Conservation (phyloP, 1,139 yeast species). For the Geotrichum phurueaensis region DNA sequence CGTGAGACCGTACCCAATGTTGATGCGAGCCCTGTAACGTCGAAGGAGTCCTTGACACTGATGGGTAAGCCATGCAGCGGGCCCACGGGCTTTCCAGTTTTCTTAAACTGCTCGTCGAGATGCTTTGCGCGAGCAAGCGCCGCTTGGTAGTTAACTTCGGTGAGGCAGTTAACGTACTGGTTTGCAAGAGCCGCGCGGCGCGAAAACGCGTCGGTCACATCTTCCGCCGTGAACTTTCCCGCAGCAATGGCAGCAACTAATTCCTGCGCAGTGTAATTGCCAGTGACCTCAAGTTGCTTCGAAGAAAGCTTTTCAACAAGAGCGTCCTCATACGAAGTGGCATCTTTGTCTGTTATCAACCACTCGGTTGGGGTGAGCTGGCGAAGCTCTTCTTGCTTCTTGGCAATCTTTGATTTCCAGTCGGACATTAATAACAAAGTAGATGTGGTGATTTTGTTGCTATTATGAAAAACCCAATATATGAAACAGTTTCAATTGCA, state of each 20-base stretch:
- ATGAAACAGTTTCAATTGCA: neutral
- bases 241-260: conserved; percentile 38
- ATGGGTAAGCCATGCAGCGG: conserved; percentile 51
- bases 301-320: conserved; percentile 19
- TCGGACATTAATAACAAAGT: conserved; percentile 1
- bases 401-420: conserved; percentile 7
- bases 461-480: neutral
- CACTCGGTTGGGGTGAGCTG: conserved; percentile 15
- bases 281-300: conserved; percentile 28
- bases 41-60: conserved; percentile 46
- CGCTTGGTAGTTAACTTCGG: conserved; percentile 30
- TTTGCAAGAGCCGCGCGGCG: conserved; percentile 48
- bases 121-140: conserved; percentile 38
- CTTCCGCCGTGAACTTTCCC: conserved; percentile 42
- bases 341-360: conserved; percentile 8
- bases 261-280: conserved; percentile 27
- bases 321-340: conserved; percentile 4
- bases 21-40: conserved; percentile 40
- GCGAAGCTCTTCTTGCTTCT: conserved; percentile 1
- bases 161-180: conserved; percentile 30
- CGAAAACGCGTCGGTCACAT: conserved; percentile 48
- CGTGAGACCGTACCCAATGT: conserved; percentile 38
- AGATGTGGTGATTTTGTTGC: neutral
- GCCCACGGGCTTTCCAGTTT: conserved; percentile 40
- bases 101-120: conserved; percentile 36